These are phyloP conservation scores for Solanum paucissectum DNA, from an alignment of 257 asterid genomes.

Conservation along the genomic window DNA sequence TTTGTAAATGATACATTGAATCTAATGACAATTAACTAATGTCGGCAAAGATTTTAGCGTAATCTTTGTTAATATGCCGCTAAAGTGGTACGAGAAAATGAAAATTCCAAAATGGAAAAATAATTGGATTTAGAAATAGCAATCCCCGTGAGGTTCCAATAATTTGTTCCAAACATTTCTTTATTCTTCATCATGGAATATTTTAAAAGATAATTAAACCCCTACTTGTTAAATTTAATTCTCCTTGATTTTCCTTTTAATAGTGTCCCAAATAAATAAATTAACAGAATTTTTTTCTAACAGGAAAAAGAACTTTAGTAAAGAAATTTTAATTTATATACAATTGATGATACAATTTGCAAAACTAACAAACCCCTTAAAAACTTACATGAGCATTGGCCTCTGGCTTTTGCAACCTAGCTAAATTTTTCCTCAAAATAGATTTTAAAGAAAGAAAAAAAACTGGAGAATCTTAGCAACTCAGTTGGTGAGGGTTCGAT, in stretches of 20 bases:
- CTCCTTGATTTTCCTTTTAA: neutral
- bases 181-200: neutral
- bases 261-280: neutral
- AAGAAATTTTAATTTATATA: neutral
- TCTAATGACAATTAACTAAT: no score
- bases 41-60: no score
- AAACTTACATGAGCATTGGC: neutral
- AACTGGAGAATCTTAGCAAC: neutral
- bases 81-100: neutral
- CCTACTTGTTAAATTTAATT: neutral
- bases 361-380: neutral
- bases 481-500: neutral
- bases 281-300: neutral
- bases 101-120: neutral
- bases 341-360: neutral
- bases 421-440: neutral
- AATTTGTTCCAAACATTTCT: neutral
- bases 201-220: neutral
- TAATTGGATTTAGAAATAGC: neutral
- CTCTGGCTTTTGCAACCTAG: neutral
- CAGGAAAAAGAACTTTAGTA: neutral
- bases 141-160: neutral
- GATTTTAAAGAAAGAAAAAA: rapidly evolving
- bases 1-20: no score
- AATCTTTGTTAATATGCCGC: no score